phyloP scores from a whole-genome alignment of 345 rosid genomes.

The Mercurialis annua region DNA sequence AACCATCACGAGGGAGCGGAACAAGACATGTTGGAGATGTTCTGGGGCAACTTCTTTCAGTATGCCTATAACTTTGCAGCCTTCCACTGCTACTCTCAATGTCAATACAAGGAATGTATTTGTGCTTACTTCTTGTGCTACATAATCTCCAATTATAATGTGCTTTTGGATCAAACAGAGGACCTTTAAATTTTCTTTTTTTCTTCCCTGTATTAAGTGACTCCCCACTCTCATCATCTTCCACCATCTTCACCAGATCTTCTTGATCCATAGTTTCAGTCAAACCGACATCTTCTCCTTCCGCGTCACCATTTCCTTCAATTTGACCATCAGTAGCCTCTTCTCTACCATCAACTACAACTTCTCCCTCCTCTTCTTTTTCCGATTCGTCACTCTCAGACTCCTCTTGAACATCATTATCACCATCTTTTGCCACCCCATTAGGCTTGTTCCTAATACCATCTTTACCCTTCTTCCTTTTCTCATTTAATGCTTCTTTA shows the following conservation, averaged over 20 bases:
- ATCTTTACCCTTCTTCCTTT: conserved; percentile 34
- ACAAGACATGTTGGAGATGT: conserved; percentile 71
- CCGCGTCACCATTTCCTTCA: conserved; percentile 40
- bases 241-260: conserved; percentile 36
- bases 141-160: conserved; percentile 83
- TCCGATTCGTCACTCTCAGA: conserved; percentile 42
- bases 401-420: conserved; percentile 38
- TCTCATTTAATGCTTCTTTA: conserved; percentile 35
- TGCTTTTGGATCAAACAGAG: conserved; percentile 78
- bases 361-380: conserved; percentile 43
- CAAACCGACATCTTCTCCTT: conserved; percentile 38
- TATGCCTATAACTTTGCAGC: conserved; percentile 67
- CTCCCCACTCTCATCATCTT: conserved; percentile 40
- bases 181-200: conserved; percentile 74
- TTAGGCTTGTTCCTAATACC: conserved; percentile 29
- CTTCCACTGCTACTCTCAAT: conserved; percentile 58
- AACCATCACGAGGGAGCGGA: conserved; percentile 78
- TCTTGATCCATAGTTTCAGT: conserved; percentile 47
- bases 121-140: conserved; percentile 82
- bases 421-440: conserved; percentile 37
- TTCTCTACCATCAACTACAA: conserved; percentile 52
- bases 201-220: conserved; percentile 32
- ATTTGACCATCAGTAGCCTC: conserved; percentile 41
- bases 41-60: conserved; percentile 86
- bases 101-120: conserved; percentile 95